Conservation (phyloP, 805 yeast species). For the Saccharomyces paradoxus region DNA sequence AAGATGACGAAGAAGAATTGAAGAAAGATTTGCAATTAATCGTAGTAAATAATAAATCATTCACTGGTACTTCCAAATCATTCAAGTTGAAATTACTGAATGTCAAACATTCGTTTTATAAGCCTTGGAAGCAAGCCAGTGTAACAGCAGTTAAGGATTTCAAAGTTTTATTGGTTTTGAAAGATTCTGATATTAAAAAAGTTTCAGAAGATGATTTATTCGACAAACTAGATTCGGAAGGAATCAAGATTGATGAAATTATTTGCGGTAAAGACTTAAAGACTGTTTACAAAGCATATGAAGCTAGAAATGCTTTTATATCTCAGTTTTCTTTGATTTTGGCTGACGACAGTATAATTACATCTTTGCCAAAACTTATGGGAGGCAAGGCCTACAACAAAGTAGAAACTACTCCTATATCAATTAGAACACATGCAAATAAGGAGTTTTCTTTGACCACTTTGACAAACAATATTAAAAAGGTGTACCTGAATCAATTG, state of each 20-base stretch:
- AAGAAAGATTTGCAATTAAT: conserved; percentile 45
- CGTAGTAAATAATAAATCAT: conserved; percentile 57
- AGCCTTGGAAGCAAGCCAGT: conserved; percentile 25
- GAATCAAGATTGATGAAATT: conserved; percentile 37
- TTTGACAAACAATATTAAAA: conserved; percentile 50
- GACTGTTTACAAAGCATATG: conserved; percentile 80
- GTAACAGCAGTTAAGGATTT: conserved; percentile 30
- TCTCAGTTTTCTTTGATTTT: conserved; percentile 66
- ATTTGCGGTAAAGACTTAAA: conserved; percentile 69
- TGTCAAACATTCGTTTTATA: conserved; percentile 30
- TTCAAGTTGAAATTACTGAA: conserved; percentile 47
- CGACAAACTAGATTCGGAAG: conserved; percentile 51
- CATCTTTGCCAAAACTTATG: conserved; percentile 71
- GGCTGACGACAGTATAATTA: conserved; percentile 74
- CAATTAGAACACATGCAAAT: conserved; percentile 41
- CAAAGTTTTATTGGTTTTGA: conserved; percentile 32
- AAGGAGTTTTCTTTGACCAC: conserved; percentile 39
- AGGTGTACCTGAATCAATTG: conserved; percentile 46
- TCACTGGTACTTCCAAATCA: conserved; percentile 43
- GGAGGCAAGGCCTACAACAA: conserved; percentile 80
- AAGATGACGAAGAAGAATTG: conserved; percentile 41
- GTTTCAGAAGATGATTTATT: conserved; percentile 44
- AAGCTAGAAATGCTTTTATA: conserved; percentile 70
- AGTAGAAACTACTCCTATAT: conserved; percentile 57
- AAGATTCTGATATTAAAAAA: conserved; percentile 33